phyloP scores from a whole-genome alignment of 345 rosid genomes.

The Eucalyptus caleyi region DNA sequence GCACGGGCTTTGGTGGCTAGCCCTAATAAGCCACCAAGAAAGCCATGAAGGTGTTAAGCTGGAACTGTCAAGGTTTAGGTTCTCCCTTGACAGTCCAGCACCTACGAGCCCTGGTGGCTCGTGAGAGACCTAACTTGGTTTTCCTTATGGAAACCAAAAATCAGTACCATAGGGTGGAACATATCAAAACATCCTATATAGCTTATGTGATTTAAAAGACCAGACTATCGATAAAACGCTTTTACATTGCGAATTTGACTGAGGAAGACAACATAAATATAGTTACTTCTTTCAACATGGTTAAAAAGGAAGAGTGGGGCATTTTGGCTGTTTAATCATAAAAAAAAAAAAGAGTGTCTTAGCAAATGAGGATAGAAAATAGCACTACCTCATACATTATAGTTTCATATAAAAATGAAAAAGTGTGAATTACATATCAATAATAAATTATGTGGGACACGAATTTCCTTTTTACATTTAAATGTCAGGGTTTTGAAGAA shows the following conservation, averaged over 20 bases:
- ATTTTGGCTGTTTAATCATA: background rate
- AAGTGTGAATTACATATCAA: background rate
- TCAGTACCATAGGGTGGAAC: too few species aligned
- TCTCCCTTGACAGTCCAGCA: too few species aligned
- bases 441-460: background rate
- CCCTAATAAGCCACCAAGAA: too few species aligned
- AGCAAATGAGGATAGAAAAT: background rate
- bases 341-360: background rate
- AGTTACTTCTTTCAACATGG: background rate
- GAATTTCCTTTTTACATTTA: background rate
- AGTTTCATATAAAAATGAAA: background rate
- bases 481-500: background rate
- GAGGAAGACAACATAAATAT: background rate
- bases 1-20: too few species aligned
- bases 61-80: too few species aligned
- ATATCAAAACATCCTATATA: too few species aligned
- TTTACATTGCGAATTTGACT: background rate
- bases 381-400: background rate
- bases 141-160: too few species aligned
- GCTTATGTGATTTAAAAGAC: background rate
- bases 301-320: background rate
- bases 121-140: too few species aligned
- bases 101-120: too few species aligned
- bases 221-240: background rate
- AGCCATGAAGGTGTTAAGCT: too few species aligned